Percentiles rank a stretch among this genome's conserved stretches.
Evolutionary conservation across 495 filamentous ascomycete genomes (phyloP).

Genomic region (Cudoniella acicularis): DNA sequence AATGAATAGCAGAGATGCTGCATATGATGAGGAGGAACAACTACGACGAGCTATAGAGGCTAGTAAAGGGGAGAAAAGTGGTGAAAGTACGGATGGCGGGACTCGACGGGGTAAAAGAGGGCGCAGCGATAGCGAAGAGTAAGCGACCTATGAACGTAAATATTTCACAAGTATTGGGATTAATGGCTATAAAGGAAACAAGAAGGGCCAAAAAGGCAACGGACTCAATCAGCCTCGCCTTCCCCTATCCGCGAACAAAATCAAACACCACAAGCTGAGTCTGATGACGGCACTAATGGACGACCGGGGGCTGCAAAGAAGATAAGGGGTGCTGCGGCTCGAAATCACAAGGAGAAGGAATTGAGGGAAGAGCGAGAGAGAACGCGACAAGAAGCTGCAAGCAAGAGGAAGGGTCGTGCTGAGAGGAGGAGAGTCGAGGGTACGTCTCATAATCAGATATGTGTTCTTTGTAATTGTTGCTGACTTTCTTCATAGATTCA

Average conservation of each 20-base stretch:
- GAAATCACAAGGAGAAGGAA: slow-evolving; percentile 70
- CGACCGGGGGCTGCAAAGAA: slow-evolving; percentile 51
- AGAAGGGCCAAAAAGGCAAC: slow-evolving; percentile 58
- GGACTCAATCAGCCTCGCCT: slow-evolving; percentile 70
- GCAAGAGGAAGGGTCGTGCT: slow-evolving; percentile 68
- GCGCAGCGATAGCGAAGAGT: slow-evolving; percentile 93
- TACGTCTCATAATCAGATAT: slow-evolving; percentile 36
- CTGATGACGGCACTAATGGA: slow-evolving; percentile 62
- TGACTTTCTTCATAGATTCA: slow-evolving; percentile 45
- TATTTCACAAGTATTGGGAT: background rate
- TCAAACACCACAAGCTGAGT: slow-evolving; percentile 52
- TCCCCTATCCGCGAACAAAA: slow-evolving; percentile 50
- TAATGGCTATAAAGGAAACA: slow-evolving; percentile 35
- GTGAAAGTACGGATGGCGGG: slow-evolving; percentile 44
- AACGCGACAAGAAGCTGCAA: slow-evolving; percentile 64
- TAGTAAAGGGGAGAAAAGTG: slow-evolving; percentile 68
- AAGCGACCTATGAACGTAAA: slow-evolving; percentile 29
- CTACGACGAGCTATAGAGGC: slow-evolving; percentile 88
- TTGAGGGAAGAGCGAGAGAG: slow-evolving; percentile 68
- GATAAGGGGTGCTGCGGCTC: slow-evolving; percentile 57
- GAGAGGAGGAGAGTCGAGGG: slow-evolving; percentile 74
- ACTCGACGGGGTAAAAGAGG: slow-evolving; percentile 72
- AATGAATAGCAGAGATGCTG: slow-evolving; percentile 95
- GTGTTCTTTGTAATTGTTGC: background rate
- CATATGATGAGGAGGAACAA: slow-evolving; percentile 92